Base-by-base conservation (phyloP, 1,284 basidiomycete genomes). In the Pyrrhoderma lamaoense region DNA sequence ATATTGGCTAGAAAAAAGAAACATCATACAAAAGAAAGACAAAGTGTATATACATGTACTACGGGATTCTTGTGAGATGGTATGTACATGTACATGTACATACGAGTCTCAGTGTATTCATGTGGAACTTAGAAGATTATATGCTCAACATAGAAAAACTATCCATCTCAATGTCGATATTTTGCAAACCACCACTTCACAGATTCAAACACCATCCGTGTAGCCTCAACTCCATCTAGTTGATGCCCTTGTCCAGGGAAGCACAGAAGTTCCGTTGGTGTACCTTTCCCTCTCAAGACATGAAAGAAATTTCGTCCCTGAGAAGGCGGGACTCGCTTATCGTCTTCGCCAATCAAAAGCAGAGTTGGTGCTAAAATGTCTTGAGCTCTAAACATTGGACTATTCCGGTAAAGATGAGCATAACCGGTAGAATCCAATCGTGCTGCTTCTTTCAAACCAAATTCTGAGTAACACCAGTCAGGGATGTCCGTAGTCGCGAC, bases 381-480 rank as follows among this genome's bases (percentile, higher is more conserved):
- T 36, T 76, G 71, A 13, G 81, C 70, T 55, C 80, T 63, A 3
- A 71, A 61, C 31, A 85, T 79, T 0, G 86, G 85, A 0, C 83
- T 85, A 11, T 73, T 67, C 1, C 62, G 57, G 49, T 73, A 74
- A 2, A 87, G 63, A 25, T 65, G 60, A 2, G 64, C 58, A 57
- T 73, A 85, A 14, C 65, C 59, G 2, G 70, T 68, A 0, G 75
- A 70, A 34, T 50, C 48, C 14, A 43, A 39, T 8, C 48, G 19
- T 34, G 48, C 39, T 31, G 21, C 23, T 19, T 31, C 21, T 35
- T 34, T 42, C 2, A 79, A 53, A 1, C 73, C 79, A 49, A 80
- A 78, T 63, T 89, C 85, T 11, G 66, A 61, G 58, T 72, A 81
- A 38, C 76, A 76, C 85, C 85, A 89, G 59, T 89, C 86, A 2